Evolutionary conservation across 805 yeast species (phyloP).

Genomic region (Ogataea corticis): DNA sequence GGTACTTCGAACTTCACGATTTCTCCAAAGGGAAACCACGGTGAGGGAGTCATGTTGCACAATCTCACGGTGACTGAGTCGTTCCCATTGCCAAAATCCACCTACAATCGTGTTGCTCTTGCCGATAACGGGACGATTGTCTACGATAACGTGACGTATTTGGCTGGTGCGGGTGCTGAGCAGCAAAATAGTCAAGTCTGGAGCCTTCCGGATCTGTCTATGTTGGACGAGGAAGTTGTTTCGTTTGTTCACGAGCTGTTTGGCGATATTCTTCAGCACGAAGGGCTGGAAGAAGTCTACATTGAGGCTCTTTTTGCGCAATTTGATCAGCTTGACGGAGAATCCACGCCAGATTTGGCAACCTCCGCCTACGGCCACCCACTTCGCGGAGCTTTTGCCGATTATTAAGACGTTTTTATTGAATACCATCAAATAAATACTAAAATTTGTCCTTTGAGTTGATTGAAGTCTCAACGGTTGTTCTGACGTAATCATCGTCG

Average conservation of each 20-base stretch:
- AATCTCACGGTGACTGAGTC: slow-evolving; percentile 29
- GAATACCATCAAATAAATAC: too few relatives aligned
- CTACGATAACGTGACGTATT: slow-evolving; percentile 24
- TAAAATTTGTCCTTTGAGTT: background rate
- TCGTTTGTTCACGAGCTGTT: too few relatives aligned
- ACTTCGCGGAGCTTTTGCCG: too few relatives aligned
- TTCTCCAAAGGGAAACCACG: slow-evolving; percentile 47
- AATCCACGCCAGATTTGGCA: too few relatives aligned
- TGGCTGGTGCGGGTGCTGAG: background rate
- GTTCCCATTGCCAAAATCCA: slow-evolving; percentile 22
- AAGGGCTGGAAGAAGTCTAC: too few relatives aligned
- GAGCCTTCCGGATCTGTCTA: background rate
- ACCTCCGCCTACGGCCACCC: too few relatives aligned
- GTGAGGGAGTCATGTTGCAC: slow-evolving; percentile 42
- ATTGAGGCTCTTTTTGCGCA: too few relatives aligned
- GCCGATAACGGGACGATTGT: slow-evolving; percentile 34
- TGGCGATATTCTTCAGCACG: too few relatives aligned
- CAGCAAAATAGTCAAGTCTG: background rate
- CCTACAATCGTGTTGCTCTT: slow-evolving; percentile 34
- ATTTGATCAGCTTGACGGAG: too few relatives aligned
- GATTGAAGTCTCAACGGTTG: slow-evolving; percentile 21
- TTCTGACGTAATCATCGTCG: slow-evolving; percentile 17
- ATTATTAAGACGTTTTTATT: too few relatives aligned
- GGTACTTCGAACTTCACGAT: slow-evolving; percentile 47
- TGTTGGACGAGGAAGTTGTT: background rate